Base-by-base conservation (phyloP, 2,329 filamentous ascomycete genomes). In the Cordyceps cicadae region DNA sequence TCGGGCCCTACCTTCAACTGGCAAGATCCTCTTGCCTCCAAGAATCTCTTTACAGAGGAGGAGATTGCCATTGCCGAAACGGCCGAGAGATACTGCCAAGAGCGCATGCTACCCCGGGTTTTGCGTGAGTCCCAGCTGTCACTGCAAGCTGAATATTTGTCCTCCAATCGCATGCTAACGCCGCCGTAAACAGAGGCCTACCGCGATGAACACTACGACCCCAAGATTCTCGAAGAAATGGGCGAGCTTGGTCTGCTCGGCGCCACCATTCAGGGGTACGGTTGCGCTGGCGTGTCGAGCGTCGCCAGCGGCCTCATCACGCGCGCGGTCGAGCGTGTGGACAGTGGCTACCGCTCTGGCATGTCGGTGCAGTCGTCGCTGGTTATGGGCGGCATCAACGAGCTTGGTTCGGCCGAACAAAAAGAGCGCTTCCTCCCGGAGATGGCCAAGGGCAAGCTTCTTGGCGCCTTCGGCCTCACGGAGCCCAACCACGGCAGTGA, bases 401-500 rank as follows among this genome's bases (percentile, higher is more conserved):
- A 95, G 67, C 93, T 92, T 67, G 92, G 92, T 5, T 86, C 88
- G n/a, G 76, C 87, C 68, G 92, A 96, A 75, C 87, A 91, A 70
- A 96, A 96, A 76, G 87, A 96, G 64, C 88, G 83, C 66, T 92
- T 90, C 67, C 77, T 96, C 15, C 90, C 91, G 0, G 78, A 81
- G 17, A 86, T 96, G 81, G 92, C 91, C 26, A 89, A 89, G 72
- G 92, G 92, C 7, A 88, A 90, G 70, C 74, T 93, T 6, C 75
- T 96, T 2, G 92, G 92, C 49, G 92, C 89, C 65, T 96, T 96
- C 75, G 92, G 92, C 24, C 75, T 96, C 68, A 96, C 92, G 1
- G 92, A 96, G 74, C 92, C 92, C 59, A 95, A 96, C 73, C 92
- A 96, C 72, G 92, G 92, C 62, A 94, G 89, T 61, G 92, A 96